Conservation (phyloP, 1,284 basidiomycete genomes). For the Puccinia coronata region DNA sequence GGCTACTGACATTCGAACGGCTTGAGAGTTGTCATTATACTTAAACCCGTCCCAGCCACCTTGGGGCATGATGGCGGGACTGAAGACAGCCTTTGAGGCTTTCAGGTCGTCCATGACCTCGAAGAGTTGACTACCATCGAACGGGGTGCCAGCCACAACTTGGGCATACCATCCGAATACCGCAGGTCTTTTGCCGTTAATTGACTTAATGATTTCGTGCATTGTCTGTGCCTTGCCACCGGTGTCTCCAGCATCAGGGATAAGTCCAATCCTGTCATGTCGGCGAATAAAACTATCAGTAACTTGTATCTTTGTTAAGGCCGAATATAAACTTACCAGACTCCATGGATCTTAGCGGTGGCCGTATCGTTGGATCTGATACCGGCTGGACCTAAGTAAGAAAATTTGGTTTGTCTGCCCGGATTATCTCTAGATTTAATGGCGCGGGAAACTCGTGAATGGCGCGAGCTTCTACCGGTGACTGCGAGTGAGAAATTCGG, state of each 20-base stretch:
- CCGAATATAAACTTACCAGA: background rate
- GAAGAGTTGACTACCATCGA: slow-evolving; percentile 57
- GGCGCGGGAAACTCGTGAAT: background rate
- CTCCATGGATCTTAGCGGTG: slow-evolving; percentile 10
- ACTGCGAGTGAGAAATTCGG: background rate
- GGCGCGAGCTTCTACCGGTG: background rate
- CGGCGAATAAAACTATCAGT: background rate
- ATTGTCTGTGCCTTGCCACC: slow-evolving; percentile 5
- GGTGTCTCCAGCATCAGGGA: slow-evolving; percentile 33
- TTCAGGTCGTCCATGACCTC: slow-evolving; percentile 57
- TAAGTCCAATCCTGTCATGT: background rate
- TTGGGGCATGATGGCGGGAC: slow-evolving; percentile 56
- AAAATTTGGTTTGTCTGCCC: slow-evolving; percentile 11
- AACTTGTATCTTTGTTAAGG: background rate
- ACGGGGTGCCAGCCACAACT: slow-evolving; percentile 55
- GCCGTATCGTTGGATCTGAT: background rate
- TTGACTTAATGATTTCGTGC: slow-evolving; percentile 19
- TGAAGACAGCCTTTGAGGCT: slow-evolving; percentile 57
- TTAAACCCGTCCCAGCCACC: slow-evolving; percentile 10
- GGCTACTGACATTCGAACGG: slow-evolving; percentile 15
- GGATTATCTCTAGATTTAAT: background rate
- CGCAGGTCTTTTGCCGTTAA: slow-evolving; percentile 6
- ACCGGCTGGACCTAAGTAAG: background rate
- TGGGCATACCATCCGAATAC: slow-evolving; percentile 58
- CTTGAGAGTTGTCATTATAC: background rate